phyloP scores from a whole-genome alignment of 176 grass and related monocot genomes.

The Carex pumila region DNA sequence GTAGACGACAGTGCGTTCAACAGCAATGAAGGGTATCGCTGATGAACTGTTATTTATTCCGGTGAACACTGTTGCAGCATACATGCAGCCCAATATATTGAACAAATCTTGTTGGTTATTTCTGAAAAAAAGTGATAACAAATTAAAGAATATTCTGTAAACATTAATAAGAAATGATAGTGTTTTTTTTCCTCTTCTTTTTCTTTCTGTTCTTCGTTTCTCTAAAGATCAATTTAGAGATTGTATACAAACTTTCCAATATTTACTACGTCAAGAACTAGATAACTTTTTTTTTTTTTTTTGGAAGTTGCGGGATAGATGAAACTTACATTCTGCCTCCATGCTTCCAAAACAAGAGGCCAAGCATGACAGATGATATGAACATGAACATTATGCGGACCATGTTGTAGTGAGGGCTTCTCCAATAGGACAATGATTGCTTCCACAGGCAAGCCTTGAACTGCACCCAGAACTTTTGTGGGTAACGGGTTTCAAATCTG shows the following conservation, averaged over 20 bases:
- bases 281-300: not conserved
- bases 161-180: too few species aligned
- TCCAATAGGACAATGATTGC: constrained; percentile 72
- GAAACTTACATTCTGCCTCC: constrained; percentile 52
- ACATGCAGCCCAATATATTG: constrained; percentile 66
- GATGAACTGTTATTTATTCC: constrained; percentile 52
- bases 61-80: constrained; percentile 29
- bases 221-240: too few species aligned
- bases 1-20: constrained; percentile 53
- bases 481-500: constrained; percentile 42
- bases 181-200: too few species aligned
- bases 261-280: too few species aligned
- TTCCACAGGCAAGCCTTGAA: constrained; percentile 85
- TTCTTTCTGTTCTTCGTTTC: too few species aligned
- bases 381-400: constrained; percentile 44
- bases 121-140: constrained; percentile 22
- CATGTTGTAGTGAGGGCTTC: constrained; percentile 67
- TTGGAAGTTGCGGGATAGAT: not conserved
- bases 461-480: constrained; percentile 51
- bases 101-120: constrained; percentile 61
- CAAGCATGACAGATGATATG: constrained; percentile 1
- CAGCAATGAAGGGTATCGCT: constrained; percentile 48
- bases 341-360: constrained; percentile 44
- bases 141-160: not conserved
- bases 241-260: too few species aligned